Conservation (phyloP, 495 filamentous ascomycete species). For the Rhypophila decipiens region DNA sequence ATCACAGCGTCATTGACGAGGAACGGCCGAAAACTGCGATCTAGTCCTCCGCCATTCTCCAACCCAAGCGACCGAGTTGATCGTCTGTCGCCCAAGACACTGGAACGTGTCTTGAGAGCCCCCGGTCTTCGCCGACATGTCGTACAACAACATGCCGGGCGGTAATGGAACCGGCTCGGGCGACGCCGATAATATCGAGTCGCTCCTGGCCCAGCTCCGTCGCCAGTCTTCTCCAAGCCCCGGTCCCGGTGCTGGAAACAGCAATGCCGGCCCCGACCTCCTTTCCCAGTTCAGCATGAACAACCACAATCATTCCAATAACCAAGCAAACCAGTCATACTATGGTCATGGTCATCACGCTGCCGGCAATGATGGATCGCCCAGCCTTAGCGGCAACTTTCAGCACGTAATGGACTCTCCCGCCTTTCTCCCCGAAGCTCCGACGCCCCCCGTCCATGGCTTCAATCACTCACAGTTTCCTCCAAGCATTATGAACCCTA, state of each 20-base stretch:
- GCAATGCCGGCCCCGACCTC: constrained; percentile 9
- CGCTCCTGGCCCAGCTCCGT: constrained; percentile 31
- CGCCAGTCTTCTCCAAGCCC: constrained; percentile 26
- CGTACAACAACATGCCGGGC: constrained; percentile 37
- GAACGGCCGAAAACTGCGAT: not conserved
- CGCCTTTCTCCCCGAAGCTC: constrained; percentile 40
- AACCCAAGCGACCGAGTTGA: not conserved
- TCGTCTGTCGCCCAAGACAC: not conserved
- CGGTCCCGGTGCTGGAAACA: not conserved
- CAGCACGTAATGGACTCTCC: constrained; percentile 28
- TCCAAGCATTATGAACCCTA: constrained; percentile 32
- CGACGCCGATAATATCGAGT: constrained; percentile 24
- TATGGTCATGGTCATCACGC: too few species aligned
- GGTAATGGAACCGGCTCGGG: constrained; percentile 15
- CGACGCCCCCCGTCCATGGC: constrained; percentile 37
- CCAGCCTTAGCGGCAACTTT: constrained; percentile 17
- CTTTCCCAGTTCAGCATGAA: constrained; percentile 23
- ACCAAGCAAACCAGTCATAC: constrained; percentile 29
- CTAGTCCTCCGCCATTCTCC: not conserved
- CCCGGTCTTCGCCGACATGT: constrained; percentile 26
- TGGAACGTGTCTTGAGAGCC: not conserved
- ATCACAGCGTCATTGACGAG: not conserved
- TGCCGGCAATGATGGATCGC: constrained; percentile 26
- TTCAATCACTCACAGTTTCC: constrained; percentile 36
- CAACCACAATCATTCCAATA: constrained; percentile 17